Conservation (phyloP, 2,329 filamentous ascomycete species). For the Fusarium sacchari region DNA sequence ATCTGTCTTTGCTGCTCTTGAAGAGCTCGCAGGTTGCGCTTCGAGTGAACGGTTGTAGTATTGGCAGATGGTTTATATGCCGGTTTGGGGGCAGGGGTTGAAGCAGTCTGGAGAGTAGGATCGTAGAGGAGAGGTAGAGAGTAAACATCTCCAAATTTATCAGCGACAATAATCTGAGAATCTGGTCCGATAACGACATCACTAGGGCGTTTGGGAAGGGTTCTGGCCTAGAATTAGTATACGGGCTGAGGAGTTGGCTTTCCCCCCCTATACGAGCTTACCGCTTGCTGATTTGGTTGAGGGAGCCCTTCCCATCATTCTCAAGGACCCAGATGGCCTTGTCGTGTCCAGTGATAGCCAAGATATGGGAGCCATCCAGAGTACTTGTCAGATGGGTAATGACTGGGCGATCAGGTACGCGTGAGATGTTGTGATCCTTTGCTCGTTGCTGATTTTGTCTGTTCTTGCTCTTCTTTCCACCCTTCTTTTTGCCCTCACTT, state of each 20-base stretch:
- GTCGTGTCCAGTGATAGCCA: conserved; percentile 89
- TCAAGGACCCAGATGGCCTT: conserved; percentile 88
- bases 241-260: background rate
- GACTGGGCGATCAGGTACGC: conserved; percentile 65
- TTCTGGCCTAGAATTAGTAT: conserved; percentile 58
- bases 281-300: conserved; percentile 79
- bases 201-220: conserved; percentile 90
- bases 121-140: conserved; percentile 72
- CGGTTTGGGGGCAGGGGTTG: conserved; percentile 40
- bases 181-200: conserved; percentile 77
- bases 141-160: conserved; percentile 98
- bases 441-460: conserved; percentile 39
- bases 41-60: conserved; percentile 70
- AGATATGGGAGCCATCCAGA: conserved; percentile 71
- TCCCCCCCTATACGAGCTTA: conserved; percentile 45
- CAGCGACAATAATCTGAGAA: conserved; percentile 80
- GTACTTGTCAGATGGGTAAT: conserved; percentile 76
- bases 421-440: conserved; percentile 40
- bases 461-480: conserved; percentile 46
- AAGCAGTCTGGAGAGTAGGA: conserved; percentile 23
- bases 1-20: conserved; percentile 65
- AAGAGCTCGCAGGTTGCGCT: conserved; percentile 69
- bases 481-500: conserved; percentile 36
- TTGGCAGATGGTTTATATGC: conserved; percentile 63
- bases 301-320: conserved; percentile 66